Evolutionary conservation across 2,329 filamentous ascomycete genomes (phyloP).

Genomic region (Cercospora zeae-maydis): DNA sequence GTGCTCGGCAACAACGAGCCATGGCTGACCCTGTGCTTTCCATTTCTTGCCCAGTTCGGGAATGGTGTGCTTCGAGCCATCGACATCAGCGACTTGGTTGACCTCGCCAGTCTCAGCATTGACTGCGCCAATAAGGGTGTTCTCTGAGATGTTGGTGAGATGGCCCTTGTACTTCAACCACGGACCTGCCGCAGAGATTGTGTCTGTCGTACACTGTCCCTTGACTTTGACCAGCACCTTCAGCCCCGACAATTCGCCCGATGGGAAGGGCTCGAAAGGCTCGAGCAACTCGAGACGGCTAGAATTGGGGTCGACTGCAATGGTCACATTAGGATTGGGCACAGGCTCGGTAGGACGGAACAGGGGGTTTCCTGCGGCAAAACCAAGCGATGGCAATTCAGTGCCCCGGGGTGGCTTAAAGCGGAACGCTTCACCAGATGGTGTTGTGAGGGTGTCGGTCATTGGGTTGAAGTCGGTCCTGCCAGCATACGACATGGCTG

Average conservation of each 20-base stretch:
- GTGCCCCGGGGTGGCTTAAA: constrained; percentile 70
- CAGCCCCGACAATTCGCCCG: constrained; percentile 66
- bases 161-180: constrained; percentile 99
- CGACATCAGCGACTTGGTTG: constrained; percentile 84
- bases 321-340: constrained; percentile 66
- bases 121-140: constrained; percentile 92
- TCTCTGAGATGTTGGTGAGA: constrained; percentile 93
- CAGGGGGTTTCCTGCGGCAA: constrained; percentile 70
- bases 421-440: constrained; percentile 73
- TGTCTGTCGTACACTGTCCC: constrained; percentile 98
- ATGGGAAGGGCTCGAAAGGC: constrained; percentile 81
- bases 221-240: constrained; percentile 93
- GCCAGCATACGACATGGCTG: constrained; percentile 90
- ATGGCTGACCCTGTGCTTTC: constrained; percentile 70
- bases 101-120: constrained; percentile 91
- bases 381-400: constrained; percentile 66
- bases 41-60: constrained; percentile 82
- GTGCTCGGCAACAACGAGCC: constrained; percentile 95
- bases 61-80: constrained; percentile 66
- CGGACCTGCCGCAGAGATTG: constrained; percentile 92
- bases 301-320: constrained; percentile 82
- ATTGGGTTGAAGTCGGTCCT: constrained; percentile 94
- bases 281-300: constrained; percentile 86
- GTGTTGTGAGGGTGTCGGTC: constrained; percentile 76
- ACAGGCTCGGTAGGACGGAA: constrained; percentile 70